A percentile compares a stretch with the other conserved stretches of the same genome.
phyloP scores from a whole-genome alignment of 441 rosid genomes.

The Syzygium syzygioides region DNA sequence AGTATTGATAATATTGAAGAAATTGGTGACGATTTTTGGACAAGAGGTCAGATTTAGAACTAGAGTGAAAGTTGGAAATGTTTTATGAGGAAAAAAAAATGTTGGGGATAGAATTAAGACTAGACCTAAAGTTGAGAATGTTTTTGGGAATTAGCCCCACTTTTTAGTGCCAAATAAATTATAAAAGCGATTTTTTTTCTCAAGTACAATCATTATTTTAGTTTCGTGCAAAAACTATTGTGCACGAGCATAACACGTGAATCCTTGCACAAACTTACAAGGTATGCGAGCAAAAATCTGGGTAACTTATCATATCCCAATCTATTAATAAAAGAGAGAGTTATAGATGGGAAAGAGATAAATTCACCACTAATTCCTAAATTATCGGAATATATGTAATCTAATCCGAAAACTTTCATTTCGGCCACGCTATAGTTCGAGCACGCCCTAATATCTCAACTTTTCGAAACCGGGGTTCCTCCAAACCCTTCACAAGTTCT shows the following conservation, averaged over 20 bases:
- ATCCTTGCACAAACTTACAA: background rate
- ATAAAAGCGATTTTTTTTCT: background rate
- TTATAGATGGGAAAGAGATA: background rate
- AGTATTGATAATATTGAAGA: no score
- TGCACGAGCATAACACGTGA: background rate
- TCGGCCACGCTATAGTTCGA: background rate
- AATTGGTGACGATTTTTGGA: no score
- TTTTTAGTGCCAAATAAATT: background rate
- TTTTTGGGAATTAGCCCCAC: no score
- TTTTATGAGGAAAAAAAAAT: no score
- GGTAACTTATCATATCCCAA: background rate
- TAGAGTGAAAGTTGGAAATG: no score
- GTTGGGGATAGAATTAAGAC: no score
- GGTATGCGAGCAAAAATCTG: background rate
- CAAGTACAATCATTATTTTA: background rate
- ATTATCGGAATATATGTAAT: background rate
- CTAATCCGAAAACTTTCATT: background rate
- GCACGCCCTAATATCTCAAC: rapidly evolving
- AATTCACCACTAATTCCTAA: background rate
- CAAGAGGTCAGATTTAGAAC: no score
- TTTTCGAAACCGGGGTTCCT: background rate
- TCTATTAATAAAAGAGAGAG: background rate
- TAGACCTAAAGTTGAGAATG: no score
- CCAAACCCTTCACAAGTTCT: background rate
- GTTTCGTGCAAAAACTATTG: rapidly evolving